These are phyloP conservation scores for Arthroderma uncinatum DNA, from an alignment of 2,329 filamentous ascomycete genomes.

Conservation along the genomic window DNA sequence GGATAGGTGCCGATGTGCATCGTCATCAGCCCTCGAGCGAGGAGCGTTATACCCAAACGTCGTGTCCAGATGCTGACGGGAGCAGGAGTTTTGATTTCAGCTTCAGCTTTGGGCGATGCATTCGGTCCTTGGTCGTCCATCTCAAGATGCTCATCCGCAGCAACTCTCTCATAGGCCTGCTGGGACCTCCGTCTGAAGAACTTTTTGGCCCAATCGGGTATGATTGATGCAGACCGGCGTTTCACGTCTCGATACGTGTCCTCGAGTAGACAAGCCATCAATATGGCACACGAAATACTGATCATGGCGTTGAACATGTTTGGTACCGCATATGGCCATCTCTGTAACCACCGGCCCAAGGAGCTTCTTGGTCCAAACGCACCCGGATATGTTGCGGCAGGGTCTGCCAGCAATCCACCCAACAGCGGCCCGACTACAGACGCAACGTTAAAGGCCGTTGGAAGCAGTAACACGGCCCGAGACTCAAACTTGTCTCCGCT, in stretches of 20 bases:
- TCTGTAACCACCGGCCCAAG: neutral
- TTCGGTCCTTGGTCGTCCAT: neutral
- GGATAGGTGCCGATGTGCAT: neutral
- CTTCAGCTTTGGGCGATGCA: neutral
- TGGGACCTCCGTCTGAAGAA: neutral
- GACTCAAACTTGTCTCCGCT: neutral
- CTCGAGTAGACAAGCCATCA: neutral
- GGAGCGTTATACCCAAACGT: neutral
- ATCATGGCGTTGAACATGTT: neutral
- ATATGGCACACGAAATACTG: neutral
- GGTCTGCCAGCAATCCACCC: neutral
- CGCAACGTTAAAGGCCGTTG: neutral
- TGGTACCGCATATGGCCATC: neutral
- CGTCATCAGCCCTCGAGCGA: neutral
- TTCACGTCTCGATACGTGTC: neutral
- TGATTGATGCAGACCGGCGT: neutral
- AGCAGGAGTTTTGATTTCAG: too few relatives aligned
- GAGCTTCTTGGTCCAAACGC: neutral
- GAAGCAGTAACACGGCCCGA: neutral
- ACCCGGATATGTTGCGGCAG: neutral
- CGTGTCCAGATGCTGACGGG: neutral
- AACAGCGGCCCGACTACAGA: neutral
- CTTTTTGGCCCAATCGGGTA: neutral
- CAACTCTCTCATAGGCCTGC: neutral
- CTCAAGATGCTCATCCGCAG: neutral